These are phyloP conservation scores for Fusarium nisikadoi DNA, from an alignment of 2,329 filamentous ascomycete genomes.

Conservation along the genomic window DNA sequence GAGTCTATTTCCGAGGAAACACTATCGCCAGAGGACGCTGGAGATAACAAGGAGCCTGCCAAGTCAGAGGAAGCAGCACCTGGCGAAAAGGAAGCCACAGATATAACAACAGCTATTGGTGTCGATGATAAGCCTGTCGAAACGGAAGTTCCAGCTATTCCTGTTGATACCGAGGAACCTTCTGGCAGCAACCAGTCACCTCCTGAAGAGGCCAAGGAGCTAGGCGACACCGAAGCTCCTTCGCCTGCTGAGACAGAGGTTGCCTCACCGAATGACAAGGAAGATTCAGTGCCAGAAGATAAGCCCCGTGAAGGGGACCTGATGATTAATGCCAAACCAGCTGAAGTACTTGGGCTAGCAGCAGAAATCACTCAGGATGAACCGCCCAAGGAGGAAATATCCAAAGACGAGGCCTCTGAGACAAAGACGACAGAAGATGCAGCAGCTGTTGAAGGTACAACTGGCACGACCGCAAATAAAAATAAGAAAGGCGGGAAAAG, in stretches of 20 bases:
- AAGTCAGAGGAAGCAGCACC: conserved; percentile 8
- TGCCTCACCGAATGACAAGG: background rate
- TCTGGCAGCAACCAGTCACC: background rate
- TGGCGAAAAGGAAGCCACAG: background rate
- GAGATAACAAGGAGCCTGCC: background rate
- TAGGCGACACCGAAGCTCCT: background rate
- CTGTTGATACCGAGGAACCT: background rate
- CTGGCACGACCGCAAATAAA: conserved; percentile 2
- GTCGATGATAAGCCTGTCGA: background rate
- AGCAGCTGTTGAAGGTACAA: background rate
- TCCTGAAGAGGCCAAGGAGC: background rate
- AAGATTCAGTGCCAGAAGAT: background rate
- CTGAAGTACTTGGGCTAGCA: background rate
- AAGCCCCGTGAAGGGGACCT: conserved; percentile 3
- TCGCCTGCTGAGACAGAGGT: background rate
- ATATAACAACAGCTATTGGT: background rate
- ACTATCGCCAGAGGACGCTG: background rate
- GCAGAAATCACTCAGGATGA: background rate
- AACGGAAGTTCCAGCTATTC: background rate
- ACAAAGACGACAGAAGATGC: conserved; percentile 8
- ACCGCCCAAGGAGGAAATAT: background rate
- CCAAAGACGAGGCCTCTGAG: conserved; percentile 4
- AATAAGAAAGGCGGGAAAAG: conserved; percentile 7
- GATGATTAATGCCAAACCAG: background rate
- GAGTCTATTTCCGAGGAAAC: background rate